These are phyloP conservation scores for Draba incana DNA, from an alignment of 345 rosid species.

Conservation along the genomic window DNA sequence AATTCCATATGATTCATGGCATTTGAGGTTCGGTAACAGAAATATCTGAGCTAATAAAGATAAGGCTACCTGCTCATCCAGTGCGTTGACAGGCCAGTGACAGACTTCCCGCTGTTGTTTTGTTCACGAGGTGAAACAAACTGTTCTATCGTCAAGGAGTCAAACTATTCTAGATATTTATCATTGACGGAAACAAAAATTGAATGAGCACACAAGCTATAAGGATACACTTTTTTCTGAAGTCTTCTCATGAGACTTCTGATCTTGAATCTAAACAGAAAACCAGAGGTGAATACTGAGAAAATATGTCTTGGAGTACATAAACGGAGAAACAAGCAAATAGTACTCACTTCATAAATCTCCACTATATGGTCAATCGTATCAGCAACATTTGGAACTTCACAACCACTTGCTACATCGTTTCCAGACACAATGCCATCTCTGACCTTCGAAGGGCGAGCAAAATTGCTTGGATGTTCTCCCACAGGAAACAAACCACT, in stretches of 20 bases:
- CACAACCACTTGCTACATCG: constrained; percentile 51
- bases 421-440: constrained; percentile 43
- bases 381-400: constrained; percentile 87
- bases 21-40: constrained; percentile 5
- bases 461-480: constrained; percentile 43
- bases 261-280: constrained; percentile 68
- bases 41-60: constrained; percentile 19
- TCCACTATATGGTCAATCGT: constrained; percentile 95
- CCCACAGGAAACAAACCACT: constrained; percentile 43
- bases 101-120: constrained; percentile 52
- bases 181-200: neutral
- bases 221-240: constrained; percentile 72
- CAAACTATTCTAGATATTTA: constrained; percentile 35
- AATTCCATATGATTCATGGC: constrained; percentile 6
- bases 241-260: constrained; percentile 60
- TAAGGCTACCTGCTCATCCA: constrained; percentile 69
- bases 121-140: constrained; percentile 54
- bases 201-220: constrained; percentile 22
- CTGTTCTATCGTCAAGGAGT: constrained; percentile 66
- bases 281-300: constrained; percentile 35
- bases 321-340: constrained; percentile 25
- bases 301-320: constrained; percentile 30
- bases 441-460: constrained; percentile 39
- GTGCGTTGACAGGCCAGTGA: constrained; percentile 67
- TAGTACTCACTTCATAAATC: constrained; percentile 70